Evolutionary conservation across 768 basidiomycete genomes (phyloP).

Genomic region (Hydnomerulius pinastri): DNA sequence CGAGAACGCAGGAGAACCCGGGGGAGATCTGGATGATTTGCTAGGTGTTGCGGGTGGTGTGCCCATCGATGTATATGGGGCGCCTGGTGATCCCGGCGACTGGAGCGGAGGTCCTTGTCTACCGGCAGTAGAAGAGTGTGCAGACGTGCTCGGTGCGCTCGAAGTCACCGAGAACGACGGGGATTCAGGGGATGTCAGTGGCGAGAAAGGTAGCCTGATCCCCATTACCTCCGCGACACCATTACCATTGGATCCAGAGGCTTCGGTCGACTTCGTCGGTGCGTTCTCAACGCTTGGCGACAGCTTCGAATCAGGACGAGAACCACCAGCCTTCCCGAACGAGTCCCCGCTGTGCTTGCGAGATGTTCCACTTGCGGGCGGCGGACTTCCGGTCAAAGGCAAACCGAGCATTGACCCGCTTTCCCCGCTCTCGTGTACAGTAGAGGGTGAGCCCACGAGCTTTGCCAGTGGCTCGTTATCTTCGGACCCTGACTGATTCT

Average conservation of each 20-base stretch:
- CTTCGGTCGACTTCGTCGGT: conserved; percentile 22
- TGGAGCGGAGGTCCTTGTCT: conserved; percentile 16
- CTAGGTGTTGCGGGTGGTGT: conserved; percentile 4
- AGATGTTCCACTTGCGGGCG: conserved; percentile 20
- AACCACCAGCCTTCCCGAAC: conserved; percentile 24
- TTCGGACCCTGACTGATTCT: conserved; percentile 24
- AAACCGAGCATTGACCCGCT: conserved; percentile 13
- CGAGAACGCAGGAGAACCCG: conserved; percentile 29
- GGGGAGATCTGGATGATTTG: conserved; percentile 22
- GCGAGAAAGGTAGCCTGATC: conserved; percentile 33
- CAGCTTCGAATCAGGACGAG: conserved; percentile 43
- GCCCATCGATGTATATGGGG: not conserved
- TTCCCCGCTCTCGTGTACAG: conserved; percentile 22
- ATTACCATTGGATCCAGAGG: conserved; percentile 6
- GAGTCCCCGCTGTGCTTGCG: conserved; percentile 41
- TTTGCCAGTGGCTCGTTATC: conserved; percentile 25
- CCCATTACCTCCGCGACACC: conserved; percentile 28
- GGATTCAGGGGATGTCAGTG: conserved; percentile 30
- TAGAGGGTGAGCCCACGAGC: conserved; percentile 15
- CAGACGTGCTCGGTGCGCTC: conserved; percentile 15
- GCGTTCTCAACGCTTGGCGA: conserved; percentile 28
- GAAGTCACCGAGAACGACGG: conserved; percentile 34
- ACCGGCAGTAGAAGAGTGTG: conserved; percentile 18
- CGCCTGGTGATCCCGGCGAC: conserved; percentile 15
- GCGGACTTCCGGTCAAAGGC: conserved; percentile 28